Evolutionary conservation across 2,329 filamentous ascomycete genomes (phyloP).

Genomic region (Moelleriella libera): DNA sequence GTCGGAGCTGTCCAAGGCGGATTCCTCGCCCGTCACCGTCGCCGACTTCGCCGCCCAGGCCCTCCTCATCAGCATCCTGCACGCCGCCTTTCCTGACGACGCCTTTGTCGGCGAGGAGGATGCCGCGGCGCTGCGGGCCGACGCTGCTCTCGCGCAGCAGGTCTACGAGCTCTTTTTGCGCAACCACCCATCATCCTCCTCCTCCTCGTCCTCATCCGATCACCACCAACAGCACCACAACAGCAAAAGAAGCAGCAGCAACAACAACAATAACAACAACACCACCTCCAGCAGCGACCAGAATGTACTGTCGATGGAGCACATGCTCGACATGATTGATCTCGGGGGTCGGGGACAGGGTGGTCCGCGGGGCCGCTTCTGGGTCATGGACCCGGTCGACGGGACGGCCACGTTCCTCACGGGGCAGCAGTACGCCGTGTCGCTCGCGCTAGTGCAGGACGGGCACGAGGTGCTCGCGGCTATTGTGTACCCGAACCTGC

Average conservation of each 20-base stretch:
- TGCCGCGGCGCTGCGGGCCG: conserved; percentile 33
- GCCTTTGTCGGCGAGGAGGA: conserved; percentile 49
- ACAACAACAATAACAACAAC: background rate
- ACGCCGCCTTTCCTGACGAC: conserved; percentile 37
- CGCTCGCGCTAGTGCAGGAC: conserved; percentile 41
- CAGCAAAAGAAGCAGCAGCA: background rate
- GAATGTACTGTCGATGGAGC: conserved; percentile 15
- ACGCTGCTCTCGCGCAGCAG: conserved; percentile 30
- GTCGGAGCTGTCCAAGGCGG: conserved; percentile 39
- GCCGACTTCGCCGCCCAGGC: conserved; percentile 52
- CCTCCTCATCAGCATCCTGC: conserved; percentile 42
- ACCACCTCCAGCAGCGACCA: conserved; percentile 12
- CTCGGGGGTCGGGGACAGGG: conserved; percentile 30
- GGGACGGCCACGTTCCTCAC: conserved; percentile 48
- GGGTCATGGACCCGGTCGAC: conserved; percentile 52
- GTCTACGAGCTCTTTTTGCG: conserved; percentile 38
- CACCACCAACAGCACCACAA: background rate
- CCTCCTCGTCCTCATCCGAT: conserved; percentile 7
- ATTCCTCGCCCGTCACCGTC: conserved; percentile 46
- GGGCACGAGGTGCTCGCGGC: conserved; percentile 44
- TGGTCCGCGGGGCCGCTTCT: conserved; percentile 27
- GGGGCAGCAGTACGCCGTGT: conserved; percentile 49
- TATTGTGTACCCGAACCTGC: conserved; percentile 46
- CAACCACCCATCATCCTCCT: too few species aligned
- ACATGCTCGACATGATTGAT: conserved; percentile 50